A percentile compares a stretch with the other conserved stretches of the same genome.
Evolutionary conservation across 139 green algal species (phyloP).

Genomic region (Zygnema circumcarinatum): DNA sequence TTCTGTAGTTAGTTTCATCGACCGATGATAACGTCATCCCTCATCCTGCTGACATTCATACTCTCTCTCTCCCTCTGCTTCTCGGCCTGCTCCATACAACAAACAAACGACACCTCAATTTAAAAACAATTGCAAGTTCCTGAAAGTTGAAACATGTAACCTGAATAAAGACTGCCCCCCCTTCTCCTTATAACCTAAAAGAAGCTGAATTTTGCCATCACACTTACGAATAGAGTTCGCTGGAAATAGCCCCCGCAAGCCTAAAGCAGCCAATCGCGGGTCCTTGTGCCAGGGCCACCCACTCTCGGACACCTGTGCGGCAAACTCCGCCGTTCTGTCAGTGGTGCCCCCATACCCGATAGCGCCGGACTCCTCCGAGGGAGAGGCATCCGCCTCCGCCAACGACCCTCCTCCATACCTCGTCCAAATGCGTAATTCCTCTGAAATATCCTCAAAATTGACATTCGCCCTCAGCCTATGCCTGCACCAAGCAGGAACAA

Average conservation of each 20-base stretch:
- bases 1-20: no score
- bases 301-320: background rate
- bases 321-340: slow-evolving; percentile 6
- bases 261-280: slow-evolving; percentile 72
- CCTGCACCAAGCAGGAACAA: slow-evolving; percentile 59
- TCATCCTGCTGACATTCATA: no score
- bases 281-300: slow-evolving; percentile 70
- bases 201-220: background rate
- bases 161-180: no score
- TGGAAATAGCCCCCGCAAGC: slow-evolving; percentile 69
- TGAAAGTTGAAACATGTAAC: no score
- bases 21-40: no score
- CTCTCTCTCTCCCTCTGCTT: no score
- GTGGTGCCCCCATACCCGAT: slow-evolving; percentile 33
- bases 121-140: no score
- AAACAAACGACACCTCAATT: no score
- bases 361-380: slow-evolving; percentile 23
- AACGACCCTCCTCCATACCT: slow-evolving; percentile 56
- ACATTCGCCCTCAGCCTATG: slow-evolving; percentile 81
- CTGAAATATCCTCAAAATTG: slow-evolving; percentile 71
- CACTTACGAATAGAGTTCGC: background rate
- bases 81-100: no score
- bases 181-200: no score
- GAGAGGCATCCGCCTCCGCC: background rate
- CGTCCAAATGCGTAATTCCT: slow-evolving; percentile 66